These are phyloP conservation scores for Russula olivacea DNA, from an alignment of 768 basidiomycete genomes.

Conservation along the genomic window DNA sequence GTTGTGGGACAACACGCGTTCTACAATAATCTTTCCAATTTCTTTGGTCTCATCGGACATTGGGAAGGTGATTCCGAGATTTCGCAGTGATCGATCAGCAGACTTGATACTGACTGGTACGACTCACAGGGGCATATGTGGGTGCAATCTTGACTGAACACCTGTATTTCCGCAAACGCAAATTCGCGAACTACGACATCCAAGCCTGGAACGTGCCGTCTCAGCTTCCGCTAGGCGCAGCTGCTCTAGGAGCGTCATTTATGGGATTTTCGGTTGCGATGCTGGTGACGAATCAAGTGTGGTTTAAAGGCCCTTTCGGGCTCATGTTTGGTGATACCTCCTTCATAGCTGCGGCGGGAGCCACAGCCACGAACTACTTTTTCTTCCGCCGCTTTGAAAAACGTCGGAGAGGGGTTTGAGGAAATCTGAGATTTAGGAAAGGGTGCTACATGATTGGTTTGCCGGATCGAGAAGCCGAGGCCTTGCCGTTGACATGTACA, in stretches of 20 bases:
- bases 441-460: too few species aligned
- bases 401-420: conserved; percentile 9
- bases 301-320: conserved; percentile 68
- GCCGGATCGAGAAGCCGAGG: too few species aligned
- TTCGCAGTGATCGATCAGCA: neutral
- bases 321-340: conserved; percentile 62
- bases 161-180: conserved; percentile 50
- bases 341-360: conserved; percentile 43
- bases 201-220: conserved; percentile 48
- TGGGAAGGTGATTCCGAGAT: conserved; percentile 30
- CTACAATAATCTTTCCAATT: conserved; percentile 55
- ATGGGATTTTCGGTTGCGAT: conserved; percentile 52
- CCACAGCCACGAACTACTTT: conserved; percentile 46
- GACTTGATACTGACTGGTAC: conserved; percentile 41
- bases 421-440: neutral
- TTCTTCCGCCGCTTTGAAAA: conserved; percentile 38
- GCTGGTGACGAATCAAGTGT: conserved; percentile 64
- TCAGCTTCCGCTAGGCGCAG: conserved; percentile 54
- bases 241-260: conserved; percentile 49
- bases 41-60: conserved; percentile 57
- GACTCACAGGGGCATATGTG: conserved; percentile 37
- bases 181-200: conserved; percentile 45
- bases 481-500: too few species aligned
- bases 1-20: conserved; percentile 67
- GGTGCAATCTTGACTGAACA: conserved; percentile 63